Percentiles rank a stretch among this genome's conserved stretches.
phyloP scores from a whole-genome alignment of 1,139 yeast species.

The Yueomyces sp. region DNA sequence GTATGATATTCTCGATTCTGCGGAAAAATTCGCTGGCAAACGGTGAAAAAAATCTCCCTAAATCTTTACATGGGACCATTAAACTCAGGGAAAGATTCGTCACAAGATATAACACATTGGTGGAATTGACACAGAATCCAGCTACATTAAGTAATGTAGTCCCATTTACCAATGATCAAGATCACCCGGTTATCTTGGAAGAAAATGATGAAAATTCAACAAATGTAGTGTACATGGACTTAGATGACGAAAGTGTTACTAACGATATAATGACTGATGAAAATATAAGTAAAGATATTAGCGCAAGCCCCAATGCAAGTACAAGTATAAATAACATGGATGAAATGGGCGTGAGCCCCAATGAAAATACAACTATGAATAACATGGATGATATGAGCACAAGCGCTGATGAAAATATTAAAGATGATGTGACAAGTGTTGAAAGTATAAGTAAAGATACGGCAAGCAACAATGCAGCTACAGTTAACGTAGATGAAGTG shows the following conservation, averaged over 20 bases:
- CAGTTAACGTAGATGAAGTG: no score
- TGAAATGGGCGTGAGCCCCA: no score
- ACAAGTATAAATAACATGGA: no score
- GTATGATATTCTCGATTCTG: conserved; percentile 20
- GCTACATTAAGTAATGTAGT: conserved; percentile 20
- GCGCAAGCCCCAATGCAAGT: no score
- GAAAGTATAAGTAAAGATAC: no score
- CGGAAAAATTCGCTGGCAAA: conserved; percentile 15
- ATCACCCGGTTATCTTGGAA: conserved; percentile 22
- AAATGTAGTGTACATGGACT: conserved; percentile 7
- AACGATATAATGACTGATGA: no score
- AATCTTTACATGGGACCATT: conserved; percentile 10
- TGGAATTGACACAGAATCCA: conserved; percentile 22
- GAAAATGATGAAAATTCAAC: conserved; percentile 9
- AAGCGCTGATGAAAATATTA: no score
- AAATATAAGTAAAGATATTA: no score
- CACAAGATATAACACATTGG: conserved; percentile 22
- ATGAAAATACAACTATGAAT: no score
- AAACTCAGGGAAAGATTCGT: conserved; percentile 20
- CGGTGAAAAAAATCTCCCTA: conserved; percentile 13
- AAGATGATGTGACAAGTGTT: no score
- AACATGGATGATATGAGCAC: no score
- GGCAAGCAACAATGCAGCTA: no score
- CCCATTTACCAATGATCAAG: conserved; percentile 22
- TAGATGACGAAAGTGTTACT: conserved; percentile 6